Base-by-base conservation (phyloP, 2,329 filamentous ascomycete species). In the Fusarium lateritium region DNA sequence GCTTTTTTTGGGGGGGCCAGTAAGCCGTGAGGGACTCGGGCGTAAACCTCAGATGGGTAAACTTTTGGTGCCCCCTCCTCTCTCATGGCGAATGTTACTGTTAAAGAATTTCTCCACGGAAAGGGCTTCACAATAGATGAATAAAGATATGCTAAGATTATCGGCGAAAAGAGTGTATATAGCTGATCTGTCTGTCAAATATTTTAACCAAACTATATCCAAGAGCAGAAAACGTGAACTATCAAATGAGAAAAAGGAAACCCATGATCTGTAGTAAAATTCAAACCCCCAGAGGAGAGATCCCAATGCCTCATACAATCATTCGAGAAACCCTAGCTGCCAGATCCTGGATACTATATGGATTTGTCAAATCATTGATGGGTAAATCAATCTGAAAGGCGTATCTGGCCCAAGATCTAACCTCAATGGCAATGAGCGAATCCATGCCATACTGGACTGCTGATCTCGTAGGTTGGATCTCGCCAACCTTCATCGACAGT, bases 391-490 rank as follows among this genome's bases (percentile, higher is more conserved):
- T 73, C 65, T 72, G 70, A 51, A 72, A 72, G 10, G 70, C 70
- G 24, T 72, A 72, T 72, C 70, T 68, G 7, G 70, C 70, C 70
- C 70, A 72, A 19, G 70, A 72, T 5, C 70, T 62, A 34, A 72
- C 70, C 56, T 71, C 70, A 9, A 72, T 72, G 11, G 70, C 70
- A 53, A 72, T 72, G 15, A 72, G 70, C 14, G 70, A 72, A 31
- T 72, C 70, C 70, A 72, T 72, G 6, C 70, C 70, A 21, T 72
- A 72, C 47, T 72, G 70, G 4, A 72, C 62, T 10, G 70, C 70
- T 5, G 70, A 72, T 24, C 70, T 71, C 2, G 70, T 53, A 24
- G 65, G 64, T 21, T 62, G 70, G 1, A 73, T 72, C n/a, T 73
- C 70, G 7, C 45, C 54, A 57, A 70, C 40, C 68, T 73, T 73